Conservation (phyloP, 305 asterid genomes). For the Fraxinus platypoda region DNA sequence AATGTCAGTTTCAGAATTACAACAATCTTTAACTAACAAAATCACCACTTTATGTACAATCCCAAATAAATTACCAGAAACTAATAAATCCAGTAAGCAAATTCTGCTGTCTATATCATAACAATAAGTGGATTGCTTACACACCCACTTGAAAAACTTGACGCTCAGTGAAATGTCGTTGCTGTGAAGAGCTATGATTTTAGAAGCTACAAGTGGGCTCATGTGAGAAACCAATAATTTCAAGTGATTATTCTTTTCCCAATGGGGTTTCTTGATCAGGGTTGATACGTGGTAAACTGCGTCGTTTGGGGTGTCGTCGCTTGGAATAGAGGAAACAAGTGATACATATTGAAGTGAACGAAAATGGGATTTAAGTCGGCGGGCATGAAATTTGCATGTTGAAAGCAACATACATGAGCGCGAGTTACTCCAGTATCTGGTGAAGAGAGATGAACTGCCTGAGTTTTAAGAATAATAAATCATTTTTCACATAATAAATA, state of each 20-base stretch:
- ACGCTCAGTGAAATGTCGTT: slow-evolving; percentile 34
- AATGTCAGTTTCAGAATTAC: slow-evolving; percentile 29
- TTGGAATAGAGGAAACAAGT: slow-evolving; percentile 21
- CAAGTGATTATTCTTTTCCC: slow-evolving; percentile 30
- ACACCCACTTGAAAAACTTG: slow-evolving; percentile 42
- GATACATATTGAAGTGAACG: slow-evolving; percentile 26
- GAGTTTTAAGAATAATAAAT: neutral
- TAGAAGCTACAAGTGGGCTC: slow-evolving; percentile 36
- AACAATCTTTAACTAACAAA: slow-evolving; percentile 33
- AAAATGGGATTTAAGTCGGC: slow-evolving; percentile 20
- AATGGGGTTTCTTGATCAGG: slow-evolving; percentile 34
- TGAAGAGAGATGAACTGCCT: neutral
- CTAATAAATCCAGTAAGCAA: slow-evolving; percentile 27
- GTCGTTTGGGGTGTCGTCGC: slow-evolving; percentile 15
- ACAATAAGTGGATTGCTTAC: slow-evolving; percentile 45
- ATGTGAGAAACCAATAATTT: slow-evolving; percentile 45
- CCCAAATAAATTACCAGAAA: slow-evolving; percentile 22
- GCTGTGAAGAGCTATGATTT: slow-evolving; percentile 30
- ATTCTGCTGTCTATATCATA: slow-evolving; percentile 34
- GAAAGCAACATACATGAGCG: slow-evolving; percentile 40
- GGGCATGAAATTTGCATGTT: slow-evolving; percentile 8
- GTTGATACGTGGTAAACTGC: slow-evolving; percentile 23
- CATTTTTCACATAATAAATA: too few relatives aligned
- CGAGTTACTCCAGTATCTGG: neutral
- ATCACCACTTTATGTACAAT: slow-evolving; percentile 33